Evolutionary conservation across 2,329 filamentous ascomycete species (phyloP), one percentile per base, ranked within the genome.

Genomic region (Colletotrichum liriopes): DNA sequence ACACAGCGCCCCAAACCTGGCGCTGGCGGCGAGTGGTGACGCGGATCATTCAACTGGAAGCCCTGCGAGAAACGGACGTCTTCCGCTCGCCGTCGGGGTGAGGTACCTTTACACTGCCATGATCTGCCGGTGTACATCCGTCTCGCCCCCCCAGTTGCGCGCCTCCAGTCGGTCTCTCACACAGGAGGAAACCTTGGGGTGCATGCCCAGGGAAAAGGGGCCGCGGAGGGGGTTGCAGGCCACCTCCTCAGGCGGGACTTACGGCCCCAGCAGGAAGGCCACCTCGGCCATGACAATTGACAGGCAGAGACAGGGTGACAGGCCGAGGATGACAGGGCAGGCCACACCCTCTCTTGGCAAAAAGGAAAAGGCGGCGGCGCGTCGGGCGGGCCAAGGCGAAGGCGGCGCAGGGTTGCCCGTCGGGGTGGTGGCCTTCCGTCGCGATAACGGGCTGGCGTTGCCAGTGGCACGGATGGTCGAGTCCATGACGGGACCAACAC

Each of bases 11-110:
- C 68, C 26, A 51, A 67, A 58, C 49, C 47, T 56, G 41, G 64
- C 35, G 35, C 37, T 41, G 37, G 65, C 51, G 65, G 70, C 66
- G 59, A 73, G 47, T 66, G 71, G 71, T 73, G 71, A 73, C 71
- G 71, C 61, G 60, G 41, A 51, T 49, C 55, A 16, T 37, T 56
- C 32, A 45, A 26, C 32, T 32, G 41, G 12, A 32, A 45, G 39
- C 37, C 23, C 23, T 62, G 59, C 14, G 43, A 60, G 26, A 39
- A 45, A 45, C 41, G 58, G 26, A 11, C 41, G 29, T 62, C 29
- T 14, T 23, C 29, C 32, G 59, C 16, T 37, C 29, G 43, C 14
- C 11, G 29, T 5, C 41, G 32, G 52, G 26, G 12, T 2, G 5
- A 61, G 26, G 59, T 62, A 39, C 43, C 59, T 26, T 18, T n/a